Evolutionary conservation across 2,329 filamentous ascomycete species (phyloP).

Genomic region (Microascus cirrosus): DNA sequence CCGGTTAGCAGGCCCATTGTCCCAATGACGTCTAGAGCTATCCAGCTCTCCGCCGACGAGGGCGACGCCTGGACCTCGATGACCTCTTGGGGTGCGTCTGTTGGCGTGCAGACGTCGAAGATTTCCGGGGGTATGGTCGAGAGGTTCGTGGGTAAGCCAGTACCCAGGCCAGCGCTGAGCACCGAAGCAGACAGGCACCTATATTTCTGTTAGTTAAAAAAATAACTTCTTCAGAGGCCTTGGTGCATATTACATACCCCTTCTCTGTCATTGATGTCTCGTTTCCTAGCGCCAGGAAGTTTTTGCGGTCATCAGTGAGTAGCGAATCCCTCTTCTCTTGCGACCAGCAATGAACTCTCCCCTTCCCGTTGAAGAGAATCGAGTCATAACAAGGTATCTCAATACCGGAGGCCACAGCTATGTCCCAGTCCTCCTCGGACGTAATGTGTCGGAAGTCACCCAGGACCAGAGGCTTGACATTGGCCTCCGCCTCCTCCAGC

Average conservation of each 20-base stretch:
- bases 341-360: constrained; percentile 38
- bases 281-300: constrained; percentile 13
- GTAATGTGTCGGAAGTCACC: constrained; percentile 45
- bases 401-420: constrained; percentile 29
- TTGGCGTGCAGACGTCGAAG: constrained; percentile 34
- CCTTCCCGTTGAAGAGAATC: constrained; percentile 51
- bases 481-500: constrained; percentile 36
- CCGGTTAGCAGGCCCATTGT: constrained; percentile 32
- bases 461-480: constrained; percentile 36
- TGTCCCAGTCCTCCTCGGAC: constrained; percentile 32
- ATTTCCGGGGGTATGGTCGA: constrained; percentile 11
- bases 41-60: constrained; percentile 23
- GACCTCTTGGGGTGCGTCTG: constrained; percentile 27
- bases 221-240: neutral
- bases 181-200: constrained; percentile 12
- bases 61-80: constrained; percentile 23
- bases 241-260: constrained; percentile 16
- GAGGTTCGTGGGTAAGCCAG: neutral
- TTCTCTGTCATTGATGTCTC: constrained; percentile 25
- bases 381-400: constrained; percentile 48
- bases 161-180: neutral
- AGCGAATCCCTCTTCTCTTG: constrained; percentile 28
- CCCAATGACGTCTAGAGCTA: constrained; percentile 44
- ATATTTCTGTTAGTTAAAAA: no score
- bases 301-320: constrained; percentile 17